phyloP scores from a whole-genome alignment of 495 filamentous ascomycete species.

The Podospora sp. region DNA sequence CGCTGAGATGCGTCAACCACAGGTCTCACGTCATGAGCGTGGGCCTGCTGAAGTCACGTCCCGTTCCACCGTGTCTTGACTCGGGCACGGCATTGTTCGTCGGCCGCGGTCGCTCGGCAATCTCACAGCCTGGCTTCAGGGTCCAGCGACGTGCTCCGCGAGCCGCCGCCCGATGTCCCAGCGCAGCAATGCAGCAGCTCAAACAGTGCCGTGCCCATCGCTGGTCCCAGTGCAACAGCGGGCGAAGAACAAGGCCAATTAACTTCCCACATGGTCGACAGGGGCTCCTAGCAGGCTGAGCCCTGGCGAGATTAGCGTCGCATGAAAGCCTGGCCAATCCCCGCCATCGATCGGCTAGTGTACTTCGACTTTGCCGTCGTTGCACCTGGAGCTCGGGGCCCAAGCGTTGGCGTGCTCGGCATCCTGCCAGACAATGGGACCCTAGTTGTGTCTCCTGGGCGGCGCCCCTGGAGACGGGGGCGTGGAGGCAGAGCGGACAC shows the following conservation, averaged over 20 bases:
- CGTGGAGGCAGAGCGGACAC: not conserved
- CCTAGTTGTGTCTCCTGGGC: conserved; percentile 14
- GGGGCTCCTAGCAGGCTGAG: conserved; percentile 28
- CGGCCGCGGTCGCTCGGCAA: conserved; percentile 12
- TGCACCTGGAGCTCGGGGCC: conserved; percentile 11
- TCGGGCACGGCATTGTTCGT: conserved; percentile 1
- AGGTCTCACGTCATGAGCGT: not conserved
- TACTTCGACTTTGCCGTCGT: conserved; percentile 21
- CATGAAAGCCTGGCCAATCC: conserved; percentile 38
- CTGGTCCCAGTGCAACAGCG: conserved; percentile 3
- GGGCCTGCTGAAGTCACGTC: not conserved
- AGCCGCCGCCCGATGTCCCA: not conserved
- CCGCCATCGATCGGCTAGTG: conserved; percentile 27
- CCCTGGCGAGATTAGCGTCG: conserved; percentile 42
- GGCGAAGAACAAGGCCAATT: conserved; percentile 13
- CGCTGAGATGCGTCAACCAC: not conserved
- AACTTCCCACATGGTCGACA: conserved; percentile 29
- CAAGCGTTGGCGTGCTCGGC: conserved; percentile 14
- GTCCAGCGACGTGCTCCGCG: conserved; percentile 4
- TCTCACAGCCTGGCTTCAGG: conserved; percentile 9
- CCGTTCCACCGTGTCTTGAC: conserved; percentile 10
- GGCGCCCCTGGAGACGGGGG: not conserved
- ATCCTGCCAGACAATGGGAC: conserved; percentile 4
- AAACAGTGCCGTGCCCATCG: not conserved
- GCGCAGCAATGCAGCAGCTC: conserved; percentile 4